These are phyloP conservation scores for Nothopassalora personata DNA, from an alignment of 2,329 filamentous ascomycete genomes.

Conservation along the genomic window DNA sequence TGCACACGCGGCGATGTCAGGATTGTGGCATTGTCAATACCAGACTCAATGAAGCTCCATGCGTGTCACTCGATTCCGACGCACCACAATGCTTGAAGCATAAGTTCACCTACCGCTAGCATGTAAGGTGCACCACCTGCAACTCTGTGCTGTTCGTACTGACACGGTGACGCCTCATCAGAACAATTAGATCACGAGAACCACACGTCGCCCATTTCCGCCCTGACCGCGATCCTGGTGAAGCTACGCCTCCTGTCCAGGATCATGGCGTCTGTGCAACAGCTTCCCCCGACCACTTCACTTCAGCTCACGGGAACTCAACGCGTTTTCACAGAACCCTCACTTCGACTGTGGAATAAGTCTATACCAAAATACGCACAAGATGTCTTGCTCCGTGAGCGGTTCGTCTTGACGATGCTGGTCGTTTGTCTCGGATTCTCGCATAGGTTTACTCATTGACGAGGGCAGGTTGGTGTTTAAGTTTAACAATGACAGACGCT, in stretches of 20 bases:
- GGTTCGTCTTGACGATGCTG: neutral
- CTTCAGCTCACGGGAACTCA: neutral
- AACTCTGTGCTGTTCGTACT: neutral
- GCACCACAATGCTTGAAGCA: too few species aligned
- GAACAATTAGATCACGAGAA: neutral
- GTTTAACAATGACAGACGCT: neutral
- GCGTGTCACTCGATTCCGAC: neutral
- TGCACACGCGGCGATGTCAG: neutral
- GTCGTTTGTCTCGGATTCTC: neutral
- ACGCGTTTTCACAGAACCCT: neutral
- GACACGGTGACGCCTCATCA: too few species aligned
- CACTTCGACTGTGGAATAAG: neutral
- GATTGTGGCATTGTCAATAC: neutral
- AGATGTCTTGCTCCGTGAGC: neutral
- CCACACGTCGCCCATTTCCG: neutral
- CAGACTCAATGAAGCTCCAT: neutral
- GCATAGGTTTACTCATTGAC: neutral
- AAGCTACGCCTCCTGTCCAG: neutral
- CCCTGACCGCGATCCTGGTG: neutral
- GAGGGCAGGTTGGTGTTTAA: neutral
- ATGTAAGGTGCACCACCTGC: neutral
- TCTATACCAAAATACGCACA: neutral
- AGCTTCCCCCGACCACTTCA: neutral
- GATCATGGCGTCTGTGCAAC: neutral
- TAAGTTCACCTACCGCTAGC: too few species aligned